Evolutionary conservation across 257 asterid species (phyloP), one percentile per base, ranked within the genome.

Genomic region (Plantago elongata): DNA sequence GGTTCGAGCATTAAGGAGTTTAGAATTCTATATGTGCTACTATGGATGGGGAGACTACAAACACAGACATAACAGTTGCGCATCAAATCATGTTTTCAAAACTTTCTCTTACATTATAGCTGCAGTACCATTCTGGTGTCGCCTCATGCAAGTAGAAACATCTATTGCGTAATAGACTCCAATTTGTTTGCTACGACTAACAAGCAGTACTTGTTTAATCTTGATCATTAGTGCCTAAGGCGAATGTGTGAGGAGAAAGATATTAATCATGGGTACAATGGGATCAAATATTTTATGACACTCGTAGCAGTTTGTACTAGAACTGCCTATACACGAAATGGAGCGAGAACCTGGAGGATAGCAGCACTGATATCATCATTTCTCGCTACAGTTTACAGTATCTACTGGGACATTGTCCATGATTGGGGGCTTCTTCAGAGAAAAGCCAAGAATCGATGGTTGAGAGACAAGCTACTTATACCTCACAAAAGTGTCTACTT

Each of bases 391-490:
- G 34, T 75, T 16, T 42, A 64, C 9, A 73, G 81, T 69, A 78
- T 78, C 9, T 77, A 75, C 52, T 85, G 88, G 88, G 94, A 80
- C 48, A 72, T 83, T 45, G 77, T 75, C 17, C 45, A 70, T 11
- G 90, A 85, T 50, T 85, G 94, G 94, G 90, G 94, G 17, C 79
- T 85, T 60, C 65, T 85, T 13, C 82, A 72, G 13, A n/a, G 67
- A 0, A 66, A 72, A 44, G 79, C 90, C 0, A 77, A 69, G 74
- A 83, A 85, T 56, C 61, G 68, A 49, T 79, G 76, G 73, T 71
- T 85, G 71, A 83, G 94, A 73, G 94, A 85, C 68, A 78, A 85
- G 66, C 81, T 85, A 8, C 82, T 85, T 16, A 29, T 85, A 11
- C 80, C 86, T 8, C 66, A 77, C 72, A 79, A 62, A 50, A 64